A percentile compares a stretch with the other conserved stretches of the same genome.
These are phyloP conservation scores for Ligustrum vulgare DNA, from an alignment of 257 asterid genomes.

Conservation along the genomic window DNA sequence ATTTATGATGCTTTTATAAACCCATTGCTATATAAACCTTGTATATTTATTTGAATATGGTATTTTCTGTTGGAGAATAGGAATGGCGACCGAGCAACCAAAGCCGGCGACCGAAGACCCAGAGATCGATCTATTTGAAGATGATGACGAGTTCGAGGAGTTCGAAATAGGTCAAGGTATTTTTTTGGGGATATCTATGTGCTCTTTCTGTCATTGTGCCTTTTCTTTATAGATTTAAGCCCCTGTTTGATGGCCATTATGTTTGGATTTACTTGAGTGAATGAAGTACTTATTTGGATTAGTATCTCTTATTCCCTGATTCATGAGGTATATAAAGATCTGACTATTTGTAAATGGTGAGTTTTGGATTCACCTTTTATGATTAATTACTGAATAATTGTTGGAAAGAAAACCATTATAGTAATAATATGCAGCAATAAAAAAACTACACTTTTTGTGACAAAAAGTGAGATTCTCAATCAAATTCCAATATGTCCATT, in stretches of 20 bases:
- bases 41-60: neutral
- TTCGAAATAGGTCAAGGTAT: constrained; percentile 67
- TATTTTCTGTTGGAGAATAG: constrained; percentile 15
- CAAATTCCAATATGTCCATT: neutral
- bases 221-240: neutral
- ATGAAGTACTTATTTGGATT: neutral
- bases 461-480: no score
- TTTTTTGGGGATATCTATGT: neutral
- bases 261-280: neutral
- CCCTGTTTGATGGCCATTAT: no score
- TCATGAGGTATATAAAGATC: neutral
- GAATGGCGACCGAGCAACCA: constrained; percentile 73
- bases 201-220: neutral
- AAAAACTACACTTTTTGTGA: no score
- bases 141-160: constrained; percentile 87
- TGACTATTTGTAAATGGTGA: neutral
- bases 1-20: neutral
- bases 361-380: neutral
- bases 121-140: constrained; percentile 74
- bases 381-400: no score
- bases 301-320: neutral
- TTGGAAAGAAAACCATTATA: no score
- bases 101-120: constrained; percentile 58
- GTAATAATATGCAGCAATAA: no score
- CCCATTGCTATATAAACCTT: neutral